A percentile compares a stretch with the other conserved stretches of the same genome.
phyloP scores from a whole-genome alignment of 2,329 filamentous ascomycete genomes.

The Sporothrix dimorphospora region DNA sequence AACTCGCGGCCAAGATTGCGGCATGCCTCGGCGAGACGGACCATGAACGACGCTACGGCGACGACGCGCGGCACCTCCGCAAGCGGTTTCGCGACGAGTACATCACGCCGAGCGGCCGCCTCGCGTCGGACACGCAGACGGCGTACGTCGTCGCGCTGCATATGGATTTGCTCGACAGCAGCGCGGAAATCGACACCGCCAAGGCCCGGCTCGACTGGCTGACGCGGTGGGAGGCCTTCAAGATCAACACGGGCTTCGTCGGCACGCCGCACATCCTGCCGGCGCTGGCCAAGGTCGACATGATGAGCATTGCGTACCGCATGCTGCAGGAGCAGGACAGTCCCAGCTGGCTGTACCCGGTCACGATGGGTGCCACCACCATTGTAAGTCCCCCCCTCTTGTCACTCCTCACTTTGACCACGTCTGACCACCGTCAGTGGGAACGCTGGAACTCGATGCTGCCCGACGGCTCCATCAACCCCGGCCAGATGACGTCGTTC shows the following conservation, averaged over 20 bases:
- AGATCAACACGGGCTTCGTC: slow-evolving; percentile 36
- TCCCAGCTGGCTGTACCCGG: slow-evolving; percentile 45
- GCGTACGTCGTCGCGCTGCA: neutral
- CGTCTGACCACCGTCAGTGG: slow-evolving; percentile 36
- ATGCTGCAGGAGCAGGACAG: slow-evolving; percentile 40
- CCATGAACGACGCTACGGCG: neutral
- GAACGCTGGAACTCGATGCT: slow-evolving; percentile 49
- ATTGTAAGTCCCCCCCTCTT: neutral
- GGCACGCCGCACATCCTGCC: slow-evolving; percentile 36
- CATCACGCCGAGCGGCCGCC: neutral
- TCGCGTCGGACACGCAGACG: neutral
- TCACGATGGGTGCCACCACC: slow-evolving; percentile 46
- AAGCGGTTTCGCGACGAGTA: neutral
- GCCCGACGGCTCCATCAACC: slow-evolving; percentile 44
- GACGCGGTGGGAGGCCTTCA: slow-evolving; percentile 30
- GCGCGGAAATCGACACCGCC: neutral
- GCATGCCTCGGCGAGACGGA: neutral
- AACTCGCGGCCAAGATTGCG: neutral
- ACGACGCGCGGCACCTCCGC: neutral
- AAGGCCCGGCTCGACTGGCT: slow-evolving; percentile 31
- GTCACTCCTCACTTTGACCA: too few species aligned
- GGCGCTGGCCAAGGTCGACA: slow-evolving; percentile 34
- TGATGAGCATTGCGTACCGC: slow-evolving; percentile 36
- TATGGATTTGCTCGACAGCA: neutral
- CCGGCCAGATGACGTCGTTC: slow-evolving; percentile 47